Evolutionary conservation across 306 rosid genomes (phyloP).

Genomic region (Vigna unguiculata): DNA sequence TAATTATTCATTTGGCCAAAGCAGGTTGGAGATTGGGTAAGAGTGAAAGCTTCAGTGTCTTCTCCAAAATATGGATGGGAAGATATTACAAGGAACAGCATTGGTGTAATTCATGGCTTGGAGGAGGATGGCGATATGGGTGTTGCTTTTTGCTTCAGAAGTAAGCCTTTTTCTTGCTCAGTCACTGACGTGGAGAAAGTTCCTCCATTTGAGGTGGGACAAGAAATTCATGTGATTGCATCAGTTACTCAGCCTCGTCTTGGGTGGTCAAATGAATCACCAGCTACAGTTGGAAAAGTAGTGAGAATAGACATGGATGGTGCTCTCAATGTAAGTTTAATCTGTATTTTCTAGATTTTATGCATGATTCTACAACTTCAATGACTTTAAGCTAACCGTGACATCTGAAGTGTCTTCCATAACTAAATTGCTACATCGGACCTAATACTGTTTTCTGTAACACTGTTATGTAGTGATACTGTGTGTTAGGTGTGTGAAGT

Average conservation of each 20-base stretch:
- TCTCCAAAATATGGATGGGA: conserved; percentile 99
- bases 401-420: conserved; percentile 6
- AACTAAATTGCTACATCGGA: conserved; percentile 20
- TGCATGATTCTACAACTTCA: neutral
- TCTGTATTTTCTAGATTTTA: conserved; percentile 26
- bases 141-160: conserved; percentile 97
- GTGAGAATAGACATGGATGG: conserved; percentile 93
- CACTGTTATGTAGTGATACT: conserved; percentile 12
- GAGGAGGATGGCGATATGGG: conserved; percentile 96
- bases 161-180: conserved; percentile 88
- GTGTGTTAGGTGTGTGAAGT: conserved; percentile 32
- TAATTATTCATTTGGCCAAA: conserved; percentile 32
- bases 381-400: neutral
- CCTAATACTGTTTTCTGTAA: conserved; percentile 10
- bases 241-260: conserved; percentile 87
- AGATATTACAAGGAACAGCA: conserved; percentile 84
- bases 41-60: conserved; percentile 96
- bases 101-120: conserved; percentile 93
- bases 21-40: conserved; percentile 99
- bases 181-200: conserved; percentile 96
- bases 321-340: conserved; percentile 84
- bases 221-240: conserved; percentile 81
- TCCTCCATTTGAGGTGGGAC: conserved; percentile 86
- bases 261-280: conserved; percentile 97
- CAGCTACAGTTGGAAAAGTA: conserved; percentile 92